Evolutionary conservation across 495 filamentous ascomycete genomes (phyloP), one percentile per base, ranked within the genome.

Genomic region (Cetradonia linearis): DNA sequence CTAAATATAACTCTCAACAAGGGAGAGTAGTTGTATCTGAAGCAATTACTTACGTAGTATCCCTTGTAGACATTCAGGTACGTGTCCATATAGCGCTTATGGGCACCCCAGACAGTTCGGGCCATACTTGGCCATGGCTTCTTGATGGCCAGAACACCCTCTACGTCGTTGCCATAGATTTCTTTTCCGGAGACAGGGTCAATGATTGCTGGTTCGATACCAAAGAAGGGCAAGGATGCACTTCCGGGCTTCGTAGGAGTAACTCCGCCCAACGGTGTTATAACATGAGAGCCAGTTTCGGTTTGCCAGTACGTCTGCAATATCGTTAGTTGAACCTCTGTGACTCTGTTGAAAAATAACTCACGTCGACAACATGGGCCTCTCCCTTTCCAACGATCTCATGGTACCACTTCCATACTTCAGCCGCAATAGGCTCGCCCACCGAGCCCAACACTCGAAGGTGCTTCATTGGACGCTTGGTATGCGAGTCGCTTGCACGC

Each of bases 321-420:
- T n/a, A 58, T 62, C 65, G 42, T 20, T 38, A 59, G 33, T 37
- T 46, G 28, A 38, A 23, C 18, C 53, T 31, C 57, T 37, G 28
- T 48, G 30, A 44, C 40, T 6, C 10, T 20, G 30, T n/a, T 23
- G 28, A 8, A 25, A 47, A 5, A 25, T 23, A 9, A 58, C 89
- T 80, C 80, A 95, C 92, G 71, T 99, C 94, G 44, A 94, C 86
- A 73, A 99, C 78, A 70, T 97, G 93, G 46, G 90, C 87, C 70
- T 92, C 86, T 73, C 91, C 87, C 74, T 89, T 94, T 68, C 93
- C 93, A 42, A 99, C 92, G 64, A 88, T 81, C 73, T 97, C 89
- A 69, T 89, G 91, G 76, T 99, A 99, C 93, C 93, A 99, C 74
- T 96, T 96, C 93, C 93, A 99, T 40, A 99, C 88, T 72, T 99